Percentiles rank a stretch among this genome's conserved stretches.
Conservation (phyloP, 2,329 filamentous ascomycete species). For the Fusarium subglutinans region DNA sequence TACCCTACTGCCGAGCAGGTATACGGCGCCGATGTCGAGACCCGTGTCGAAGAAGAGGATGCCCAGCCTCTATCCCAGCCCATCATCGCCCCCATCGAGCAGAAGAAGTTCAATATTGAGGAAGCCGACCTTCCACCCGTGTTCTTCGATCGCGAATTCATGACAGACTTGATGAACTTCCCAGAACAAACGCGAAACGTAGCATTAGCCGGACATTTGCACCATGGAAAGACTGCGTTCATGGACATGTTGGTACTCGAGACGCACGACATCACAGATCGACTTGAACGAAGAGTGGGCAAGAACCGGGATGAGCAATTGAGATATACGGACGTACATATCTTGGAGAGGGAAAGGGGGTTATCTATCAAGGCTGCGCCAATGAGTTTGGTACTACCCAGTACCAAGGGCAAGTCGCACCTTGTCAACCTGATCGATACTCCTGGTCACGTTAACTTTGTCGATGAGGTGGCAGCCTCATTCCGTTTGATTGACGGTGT, state of each 20-base stretch:
- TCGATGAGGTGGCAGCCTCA: slow-evolving; percentile 92
- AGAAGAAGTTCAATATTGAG: slow-evolving; percentile 96
- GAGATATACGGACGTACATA: slow-evolving; percentile 91
- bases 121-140: slow-evolving; percentile 91
- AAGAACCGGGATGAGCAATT: slow-evolving; percentile 88
- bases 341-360: slow-evolving; percentile 88
- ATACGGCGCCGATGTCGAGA: slow-evolving; percentile 94
- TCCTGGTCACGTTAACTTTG: slow-evolving; percentile 97
- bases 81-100: slow-evolving; percentile 90
- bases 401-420: slow-evolving; percentile 92
- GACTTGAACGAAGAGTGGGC: slow-evolving; percentile 82
- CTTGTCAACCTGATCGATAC: slow-evolving; percentile 95
- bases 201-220: slow-evolving; percentile 89
- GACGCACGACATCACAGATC: slow-evolving; percentile 86
- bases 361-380: slow-evolving; percentile 92
- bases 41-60: slow-evolving; percentile 96
- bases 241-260: slow-evolving; percentile 98
- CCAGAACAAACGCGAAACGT: slow-evolving; percentile 95
- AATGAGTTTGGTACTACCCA: slow-evolving; percentile 91
- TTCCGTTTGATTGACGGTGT: slow-evolving; percentile 90
- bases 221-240: slow-evolving; percentile 97
- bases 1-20: slow-evolving; percentile 98
- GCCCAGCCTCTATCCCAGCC: slow-evolving; percentile 91
- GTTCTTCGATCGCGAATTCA: slow-evolving; percentile 87
- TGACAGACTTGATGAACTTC: slow-evolving; percentile 96